Evolutionary conservation across 768 basidiomycete genomes (phyloP), one percentile per base, ranked within the genome.

Genomic region (Rhodotorula paludigena): DNA sequence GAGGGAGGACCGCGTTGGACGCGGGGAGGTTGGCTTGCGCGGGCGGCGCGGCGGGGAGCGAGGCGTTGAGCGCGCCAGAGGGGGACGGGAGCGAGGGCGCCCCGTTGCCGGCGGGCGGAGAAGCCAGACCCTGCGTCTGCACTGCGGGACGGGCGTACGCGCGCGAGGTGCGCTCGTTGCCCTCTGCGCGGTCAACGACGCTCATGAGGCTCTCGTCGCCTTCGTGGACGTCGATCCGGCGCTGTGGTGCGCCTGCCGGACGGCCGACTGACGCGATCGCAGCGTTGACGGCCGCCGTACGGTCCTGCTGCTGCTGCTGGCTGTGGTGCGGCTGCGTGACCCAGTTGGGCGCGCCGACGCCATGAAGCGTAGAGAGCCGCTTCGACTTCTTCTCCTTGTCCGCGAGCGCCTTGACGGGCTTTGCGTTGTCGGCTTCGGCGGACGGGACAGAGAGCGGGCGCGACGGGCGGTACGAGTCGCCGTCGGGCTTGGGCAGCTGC

Each of bases 111-210:
- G 38, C 51, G 30, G 48, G 10, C 45, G 38, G 2, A 35, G 35
- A 36, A 16, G 47, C 9, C 21, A 39, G 25, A 16, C 28, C 21
- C 30, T 9, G 42, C 44, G 41, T 33, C 35, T 39, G n/a, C 20
- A 41, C 25, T 44, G 42, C 33, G 36, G 47, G 18, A 3, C 35
- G 36, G 18, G 51, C 63, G 48, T 72, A 72, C 44, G 33, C 25
- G 18, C 71, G 30, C 30, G 66, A 68, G 3, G 63, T 48, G 56
- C 61, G 44, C 14, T 57, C 60, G 61, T 38, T 47, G 45, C 54
- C 60, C 25, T 64, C 66, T 8, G 65, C 64, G n/a, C 63, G 66
- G 41, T 68, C 66, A 38, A 72, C 71, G 32, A 67, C 55, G 2
- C 52, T 47, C 38, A 68, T 55, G 10, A 72, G 48, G 21, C 42